Evolutionary conservation across 2,329 filamentous ascomycete species (phyloP).

Genomic region (Aspergillus arachidicola): DNA sequence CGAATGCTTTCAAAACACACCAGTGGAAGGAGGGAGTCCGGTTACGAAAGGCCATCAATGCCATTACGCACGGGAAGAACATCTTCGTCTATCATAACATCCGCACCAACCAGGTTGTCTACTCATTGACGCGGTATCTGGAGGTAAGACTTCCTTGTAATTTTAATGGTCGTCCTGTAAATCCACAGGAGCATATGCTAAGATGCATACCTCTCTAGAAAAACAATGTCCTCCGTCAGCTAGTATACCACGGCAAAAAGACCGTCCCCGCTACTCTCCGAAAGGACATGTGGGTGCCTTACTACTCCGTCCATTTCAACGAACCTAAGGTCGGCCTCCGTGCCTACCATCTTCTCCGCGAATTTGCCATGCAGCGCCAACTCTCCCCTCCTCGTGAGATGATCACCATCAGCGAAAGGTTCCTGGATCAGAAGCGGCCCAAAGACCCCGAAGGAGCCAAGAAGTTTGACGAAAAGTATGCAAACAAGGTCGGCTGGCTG

Average conservation of each 20-base stretch:
- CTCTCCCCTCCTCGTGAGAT: conserved; percentile 50
- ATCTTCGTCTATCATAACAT: conserved; percentile 66
- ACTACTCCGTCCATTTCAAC: conserved; percentile 61
- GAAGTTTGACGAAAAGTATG: conserved; percentile 43
- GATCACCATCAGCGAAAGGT: conserved; percentile 49
- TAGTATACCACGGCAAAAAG: conserved; percentile 66
- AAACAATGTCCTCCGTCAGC: conserved; percentile 57
- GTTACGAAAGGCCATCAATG: conserved; percentile 50
- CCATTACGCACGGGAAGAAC: conserved; percentile 56
- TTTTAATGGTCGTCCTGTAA: neutral
- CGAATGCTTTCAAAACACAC: conserved; percentile 47
- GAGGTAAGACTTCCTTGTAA: conserved; percentile 46
- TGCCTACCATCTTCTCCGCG: conserved; percentile 61
- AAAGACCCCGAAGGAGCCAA: conserved; percentile 42
- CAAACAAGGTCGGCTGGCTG: conserved; percentile 45
- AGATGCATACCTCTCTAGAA: conserved; percentile 39
- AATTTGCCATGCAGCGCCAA: conserved; percentile 63
- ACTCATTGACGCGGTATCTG: conserved; percentile 60
- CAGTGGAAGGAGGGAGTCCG: conserved; percentile 40
- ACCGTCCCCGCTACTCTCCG: conserved; percentile 60
- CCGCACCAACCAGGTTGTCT: conserved; percentile 65
- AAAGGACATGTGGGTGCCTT: conserved; percentile 65
- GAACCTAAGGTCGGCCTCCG: conserved; percentile 53
- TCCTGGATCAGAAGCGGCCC: conserved; percentile 42
- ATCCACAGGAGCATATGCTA: neutral